A percentile compares a stretch with the other conserved stretches of the same genome.
These are phyloP conservation scores for Ceratocystis eucalypticola DNA, from an alignment of 2,329 filamentous ascomycete species.

Conservation along the genomic window DNA sequence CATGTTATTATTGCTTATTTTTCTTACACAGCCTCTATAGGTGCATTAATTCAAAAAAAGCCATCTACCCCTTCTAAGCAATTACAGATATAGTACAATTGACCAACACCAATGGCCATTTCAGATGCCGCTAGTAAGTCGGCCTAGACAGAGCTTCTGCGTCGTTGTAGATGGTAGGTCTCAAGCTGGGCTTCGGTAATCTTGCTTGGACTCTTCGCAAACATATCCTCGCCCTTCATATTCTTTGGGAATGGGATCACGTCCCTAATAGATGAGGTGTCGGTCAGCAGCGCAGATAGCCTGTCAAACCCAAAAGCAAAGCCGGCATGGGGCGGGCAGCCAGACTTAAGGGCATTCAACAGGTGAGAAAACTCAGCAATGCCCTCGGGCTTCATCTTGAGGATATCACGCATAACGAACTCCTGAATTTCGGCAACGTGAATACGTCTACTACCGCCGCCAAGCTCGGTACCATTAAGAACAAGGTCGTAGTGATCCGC, in stretches of 20 bases:
- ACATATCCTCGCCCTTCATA: conserved; percentile 71
- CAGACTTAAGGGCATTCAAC: conserved; percentile 64
- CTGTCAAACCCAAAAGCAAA: conserved; percentile 89
- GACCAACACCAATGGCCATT: conserved; percentile 3
- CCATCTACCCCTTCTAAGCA: not conserved
- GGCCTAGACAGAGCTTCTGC: not conserved
- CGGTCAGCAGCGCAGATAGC: conserved; percentile 65
- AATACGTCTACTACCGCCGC: conserved; percentile 84
- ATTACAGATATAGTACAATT: not conserved
- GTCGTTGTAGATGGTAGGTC: conserved; percentile 34
- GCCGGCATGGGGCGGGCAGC: conserved; percentile 89
- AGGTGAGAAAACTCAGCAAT: conserved; percentile 76
- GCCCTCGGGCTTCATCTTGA: conserved; percentile 60
- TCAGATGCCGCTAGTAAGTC: not conserved
- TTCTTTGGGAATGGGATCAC: conserved; percentile 97
- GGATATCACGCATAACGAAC: conserved; percentile 68
- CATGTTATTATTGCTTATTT: not conserved
- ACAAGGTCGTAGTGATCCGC: conserved; percentile 95
- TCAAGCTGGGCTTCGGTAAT: conserved; percentile 45
- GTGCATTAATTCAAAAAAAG: not conserved
- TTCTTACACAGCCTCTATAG: conserved; percentile 1
- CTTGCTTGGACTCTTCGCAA: conserved; percentile 63
- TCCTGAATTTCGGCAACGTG: conserved; percentile 73
- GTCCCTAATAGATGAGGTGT: conserved; percentile 66
- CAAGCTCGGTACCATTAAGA: conserved; percentile 86